Percentiles rank a stretch among this genome's conserved stretches.
phyloP scores from a whole-genome alignment of 768 basidiomycete genomes.

The Trametopsis cervina region DNA sequence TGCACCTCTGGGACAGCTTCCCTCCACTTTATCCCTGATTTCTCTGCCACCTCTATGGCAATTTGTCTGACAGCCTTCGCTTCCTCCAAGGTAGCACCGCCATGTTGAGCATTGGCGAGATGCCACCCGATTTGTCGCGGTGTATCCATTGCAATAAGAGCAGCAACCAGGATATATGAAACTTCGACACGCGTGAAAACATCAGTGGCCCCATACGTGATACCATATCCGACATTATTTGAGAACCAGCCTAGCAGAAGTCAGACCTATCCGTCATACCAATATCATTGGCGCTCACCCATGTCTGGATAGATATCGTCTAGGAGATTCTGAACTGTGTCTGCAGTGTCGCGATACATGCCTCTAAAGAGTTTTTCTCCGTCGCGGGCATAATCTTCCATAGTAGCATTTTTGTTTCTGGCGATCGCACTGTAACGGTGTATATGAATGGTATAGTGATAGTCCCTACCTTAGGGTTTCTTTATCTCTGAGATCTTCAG shows the following conservation, averaged over 20 bases:
- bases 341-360: constrained; percentile 52
- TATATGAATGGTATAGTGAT: too few relatives aligned
- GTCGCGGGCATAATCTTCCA: constrained; percentile 34
- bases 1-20: constrained; percentile 12
- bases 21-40: constrained; percentile 20
- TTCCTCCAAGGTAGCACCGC: constrained; percentile 48
- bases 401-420: constrained; percentile 36
- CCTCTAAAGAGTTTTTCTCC: constrained; percentile 40
- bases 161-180: constrained; percentile 53
- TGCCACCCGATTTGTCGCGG: constrained; percentile 66
- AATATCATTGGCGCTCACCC: constrained; percentile 32
- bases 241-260: constrained; percentile 42
- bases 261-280: neutral
- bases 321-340: constrained; percentile 40
- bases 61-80: constrained; percentile 48
- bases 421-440: neutral
- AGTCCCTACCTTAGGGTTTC: constrained; percentile 36
- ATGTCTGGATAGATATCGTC: constrained; percentile 53
- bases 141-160: constrained; percentile 54
- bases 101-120: constrained; percentile 45
- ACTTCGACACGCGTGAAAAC: constrained; percentile 46
- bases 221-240: constrained; percentile 49
- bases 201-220: constrained; percentile 42
- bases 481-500: constrained; percentile 43
- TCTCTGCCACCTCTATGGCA: constrained; percentile 41